Percentiles rank a stretch among this genome's conserved stretches.
These are phyloP conservation scores for Cordia subcordata DNA, from an alignment of 257 asterid species.

Conservation along the genomic window DNA sequence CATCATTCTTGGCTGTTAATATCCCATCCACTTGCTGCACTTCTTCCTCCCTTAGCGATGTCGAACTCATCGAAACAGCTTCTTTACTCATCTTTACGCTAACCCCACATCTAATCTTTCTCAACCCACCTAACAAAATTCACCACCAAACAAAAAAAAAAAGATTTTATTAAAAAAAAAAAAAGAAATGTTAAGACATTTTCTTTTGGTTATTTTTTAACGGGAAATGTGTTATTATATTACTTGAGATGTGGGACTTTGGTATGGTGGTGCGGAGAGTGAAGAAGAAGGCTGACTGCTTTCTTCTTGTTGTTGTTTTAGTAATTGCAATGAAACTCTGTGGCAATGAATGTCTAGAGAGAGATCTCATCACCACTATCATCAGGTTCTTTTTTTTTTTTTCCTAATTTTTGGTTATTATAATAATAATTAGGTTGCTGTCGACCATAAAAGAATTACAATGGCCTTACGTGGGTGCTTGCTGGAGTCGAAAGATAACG, in stretches of 20 bases:
- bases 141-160: not conserved
- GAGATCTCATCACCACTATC: not conserved
- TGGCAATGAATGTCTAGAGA: not conserved
- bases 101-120: constrained; percentile 23
- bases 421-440: no score
- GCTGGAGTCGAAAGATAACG: no score
- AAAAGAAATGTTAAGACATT: no score
- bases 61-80: constrained; percentile 45
- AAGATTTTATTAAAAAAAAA: no score
- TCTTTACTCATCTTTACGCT: constrained; percentile 15
- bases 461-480: no score
- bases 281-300: not conserved
- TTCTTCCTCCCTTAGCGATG: constrained; percentile 30
- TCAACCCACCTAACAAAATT: constrained; percentile 35
- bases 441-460: no score
- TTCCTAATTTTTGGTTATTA: no score
- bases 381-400: no score
- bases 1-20: constrained; percentile 55
- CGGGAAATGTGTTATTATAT: no score
- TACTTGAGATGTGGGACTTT: not conserved
- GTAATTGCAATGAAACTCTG: not conserved
- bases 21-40: constrained; percentile 44
- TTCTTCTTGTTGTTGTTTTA: no score
- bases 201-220: no score
- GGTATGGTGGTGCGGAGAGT: not conserved